Evolutionary conservation across 2,329 filamentous ascomycete species (phyloP).

Genomic region (Byssochlamys sp.): DNA sequence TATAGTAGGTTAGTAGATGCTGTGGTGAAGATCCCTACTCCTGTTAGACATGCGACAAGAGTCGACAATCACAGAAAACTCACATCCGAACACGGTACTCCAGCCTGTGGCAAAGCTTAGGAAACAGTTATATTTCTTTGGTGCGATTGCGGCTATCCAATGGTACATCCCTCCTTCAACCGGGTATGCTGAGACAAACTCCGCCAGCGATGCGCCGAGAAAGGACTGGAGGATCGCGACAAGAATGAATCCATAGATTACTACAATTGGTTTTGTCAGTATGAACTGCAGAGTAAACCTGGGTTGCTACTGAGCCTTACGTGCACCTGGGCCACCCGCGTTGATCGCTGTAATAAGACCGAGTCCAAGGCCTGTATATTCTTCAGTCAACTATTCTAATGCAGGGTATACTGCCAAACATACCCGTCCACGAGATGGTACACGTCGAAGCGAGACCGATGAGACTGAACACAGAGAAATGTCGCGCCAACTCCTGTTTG

Average conservation of each 20-base stretch:
- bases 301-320: constrained; percentile 7
- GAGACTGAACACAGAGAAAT: constrained; percentile 40
- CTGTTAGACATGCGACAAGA: not conserved
- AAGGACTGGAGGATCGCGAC: constrained; percentile 41
- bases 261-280: constrained; percentile 9
- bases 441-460: constrained; percentile 42
- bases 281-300: not conserved
- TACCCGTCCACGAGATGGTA: constrained; percentile 43
- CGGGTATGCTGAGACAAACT: constrained; percentile 42
- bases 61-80: not conserved
- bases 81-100: constrained; percentile 34
- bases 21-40: constrained; percentile 36
- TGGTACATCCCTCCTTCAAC: constrained; percentile 45
- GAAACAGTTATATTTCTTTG: constrained; percentile 28
- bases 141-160: constrained; percentile 42
- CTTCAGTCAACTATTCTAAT: not conserved
- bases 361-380: constrained; percentile 27
- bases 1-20: constrained; percentile 39
- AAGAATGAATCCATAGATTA: constrained; percentile 45
- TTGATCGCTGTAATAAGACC: constrained; percentile 40
- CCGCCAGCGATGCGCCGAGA: constrained; percentile 37
- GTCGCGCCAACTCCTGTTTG: constrained; percentile 40
- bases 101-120: constrained; percentile 40
- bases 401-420: not conserved
- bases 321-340: constrained; percentile 39